phyloP scores from a whole-genome alignment of 371 early-diverging fungal species.

The Mucor lusitanicus region DNA sequence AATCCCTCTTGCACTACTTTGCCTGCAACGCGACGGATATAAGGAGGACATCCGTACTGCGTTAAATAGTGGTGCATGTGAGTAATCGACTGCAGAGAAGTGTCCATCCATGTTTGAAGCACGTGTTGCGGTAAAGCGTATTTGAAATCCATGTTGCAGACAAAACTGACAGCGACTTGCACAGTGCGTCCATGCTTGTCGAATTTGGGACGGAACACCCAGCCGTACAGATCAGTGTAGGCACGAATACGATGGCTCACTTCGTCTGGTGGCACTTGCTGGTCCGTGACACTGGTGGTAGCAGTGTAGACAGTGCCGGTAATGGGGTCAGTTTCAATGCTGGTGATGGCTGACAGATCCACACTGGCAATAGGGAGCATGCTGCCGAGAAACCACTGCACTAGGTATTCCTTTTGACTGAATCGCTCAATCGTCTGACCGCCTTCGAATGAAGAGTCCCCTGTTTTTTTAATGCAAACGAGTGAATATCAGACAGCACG shows the following conservation, averaged over 20 bases:
- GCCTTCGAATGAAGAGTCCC: constrained; percentile 61
- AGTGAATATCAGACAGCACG: background rate
- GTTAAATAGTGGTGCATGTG: constrained; percentile 42
- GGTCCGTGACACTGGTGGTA: constrained; percentile 57
- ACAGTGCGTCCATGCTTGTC: constrained; percentile 43
- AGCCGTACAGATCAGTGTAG: constrained; percentile 58
- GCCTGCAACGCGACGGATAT: constrained; percentile 52
- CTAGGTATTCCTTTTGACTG: constrained; percentile 58
- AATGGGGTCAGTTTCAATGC: constrained; percentile 56
- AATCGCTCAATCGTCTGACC: constrained; percentile 53
- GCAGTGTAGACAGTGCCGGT: constrained; percentile 59
- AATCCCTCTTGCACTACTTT: constrained; percentile 43
- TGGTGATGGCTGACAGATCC: constrained; percentile 53
- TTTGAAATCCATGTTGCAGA: constrained; percentile 58
- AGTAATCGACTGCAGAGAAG: constrained; percentile 30
- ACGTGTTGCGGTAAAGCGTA: constrained; percentile 37
- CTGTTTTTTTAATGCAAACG: constrained; percentile 5
- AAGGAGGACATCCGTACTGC: constrained; percentile 58
- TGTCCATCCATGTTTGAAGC: constrained; percentile 23
- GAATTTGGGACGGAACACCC: constrained; percentile 53
- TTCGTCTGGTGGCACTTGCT: constrained; percentile 50
- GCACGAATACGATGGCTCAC: constrained; percentile 46
- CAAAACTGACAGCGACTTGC: constrained; percentile 53
- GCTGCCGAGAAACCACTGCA: constrained; percentile 34
- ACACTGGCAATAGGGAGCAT: constrained; percentile 39